A percentile compares a stretch with the other conserved stretches of the same genome.
phyloP scores from a whole-genome alignment of 371 early-diverging fungal genomes.

The Rhizopus microsporus region DNA sequence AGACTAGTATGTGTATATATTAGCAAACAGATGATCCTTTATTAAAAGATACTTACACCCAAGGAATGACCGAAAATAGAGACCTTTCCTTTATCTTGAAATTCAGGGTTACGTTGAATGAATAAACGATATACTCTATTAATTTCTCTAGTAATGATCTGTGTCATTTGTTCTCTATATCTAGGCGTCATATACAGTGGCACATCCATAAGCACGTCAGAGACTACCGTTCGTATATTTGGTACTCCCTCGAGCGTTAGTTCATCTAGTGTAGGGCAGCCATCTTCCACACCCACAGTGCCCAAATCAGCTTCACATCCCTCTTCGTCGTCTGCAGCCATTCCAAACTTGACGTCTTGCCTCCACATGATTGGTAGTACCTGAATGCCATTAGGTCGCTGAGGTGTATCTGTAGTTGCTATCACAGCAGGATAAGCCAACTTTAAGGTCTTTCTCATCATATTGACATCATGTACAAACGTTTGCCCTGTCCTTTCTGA shows the following conservation, averaged over 20 bases:
- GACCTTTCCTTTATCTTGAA: conserved; percentile 69
- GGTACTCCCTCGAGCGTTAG: conserved; percentile 82
- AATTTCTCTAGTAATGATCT: conserved; percentile 70
- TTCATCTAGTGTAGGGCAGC: conserved; percentile 70
- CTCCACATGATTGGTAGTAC: conserved; percentile 86
- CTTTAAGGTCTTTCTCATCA: conserved; percentile 70
- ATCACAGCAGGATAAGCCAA: conserved; percentile 40
- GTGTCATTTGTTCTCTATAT: conserved; percentile 80
- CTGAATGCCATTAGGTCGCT: conserved; percentile 64
- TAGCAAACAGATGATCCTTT: not conserved
- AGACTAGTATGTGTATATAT: conserved; percentile 25
- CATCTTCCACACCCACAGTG: conserved; percentile 56
- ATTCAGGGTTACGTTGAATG: conserved; percentile 71
- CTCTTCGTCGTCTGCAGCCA: conserved; percentile 52
- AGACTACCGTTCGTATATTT: conserved; percentile 76
- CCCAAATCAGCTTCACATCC: conserved; percentile 55
- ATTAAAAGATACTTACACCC: conserved; percentile 49
- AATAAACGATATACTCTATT: conserved; percentile 73
- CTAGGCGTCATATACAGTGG: conserved; percentile 82
- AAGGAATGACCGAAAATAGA: conserved; percentile 82
- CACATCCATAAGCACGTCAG: conserved; percentile 83
- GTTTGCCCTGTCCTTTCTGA: conserved; percentile 70
- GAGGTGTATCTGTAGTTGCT: conserved; percentile 24
- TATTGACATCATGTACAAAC: conserved; percentile 77
- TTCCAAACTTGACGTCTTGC: conserved; percentile 74